Percentiles rank a stretch among this genome's conserved stretches.
Evolutionary conservation across 1,284 basidiomycete genomes (phyloP).

Genomic region (Cutaneotrichosporon arboriforme): DNA sequence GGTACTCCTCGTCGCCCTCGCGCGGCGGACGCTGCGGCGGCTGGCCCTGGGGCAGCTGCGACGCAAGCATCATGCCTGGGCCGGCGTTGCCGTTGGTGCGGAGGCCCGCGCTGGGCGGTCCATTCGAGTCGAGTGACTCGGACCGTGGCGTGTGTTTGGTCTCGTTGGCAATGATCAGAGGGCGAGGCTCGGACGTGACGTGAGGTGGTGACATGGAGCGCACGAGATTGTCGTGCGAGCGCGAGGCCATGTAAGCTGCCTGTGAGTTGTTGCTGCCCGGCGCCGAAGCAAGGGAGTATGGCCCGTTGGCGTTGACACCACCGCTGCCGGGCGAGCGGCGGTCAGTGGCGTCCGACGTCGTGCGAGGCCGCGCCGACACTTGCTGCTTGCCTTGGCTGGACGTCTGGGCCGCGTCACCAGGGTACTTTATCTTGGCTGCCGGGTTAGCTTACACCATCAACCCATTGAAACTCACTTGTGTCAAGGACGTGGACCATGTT

Average conservation of each 20-base stretch:
- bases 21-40: slow-evolving; percentile 58
- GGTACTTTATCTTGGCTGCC: slow-evolving; percentile 91
- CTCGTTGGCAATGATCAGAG: slow-evolving; percentile 21
- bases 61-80: not conserved
- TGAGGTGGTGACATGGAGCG: slow-evolving; percentile 28
- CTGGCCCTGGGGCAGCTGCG: slow-evolving; percentile 43
- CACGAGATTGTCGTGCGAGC: slow-evolving; percentile 31
- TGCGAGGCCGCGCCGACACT: slow-evolving; percentile 8
- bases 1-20: slow-evolving; percentile 59
- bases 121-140: slow-evolving; percentile 16
- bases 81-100: slow-evolving; percentile 60
- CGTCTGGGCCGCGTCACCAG: slow-evolving; percentile 50
- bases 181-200: slow-evolving; percentile 11
- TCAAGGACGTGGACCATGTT: slow-evolving; percentile 82
- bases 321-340: not conserved
- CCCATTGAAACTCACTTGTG: slow-evolving; percentile 62
- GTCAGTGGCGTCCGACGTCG: slow-evolving; percentile 19
- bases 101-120: slow-evolving; percentile 51
- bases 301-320: not conserved
- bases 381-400: not conserved
- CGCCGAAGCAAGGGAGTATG: no score
- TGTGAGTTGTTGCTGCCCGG: not conserved
- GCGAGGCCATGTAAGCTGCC: slow-evolving; percentile 15
- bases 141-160: slow-evolving; percentile 11
- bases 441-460: not conserved